Conservation (phyloP, 352 stramenopile species). For the Peronospora tabacina region DNA sequence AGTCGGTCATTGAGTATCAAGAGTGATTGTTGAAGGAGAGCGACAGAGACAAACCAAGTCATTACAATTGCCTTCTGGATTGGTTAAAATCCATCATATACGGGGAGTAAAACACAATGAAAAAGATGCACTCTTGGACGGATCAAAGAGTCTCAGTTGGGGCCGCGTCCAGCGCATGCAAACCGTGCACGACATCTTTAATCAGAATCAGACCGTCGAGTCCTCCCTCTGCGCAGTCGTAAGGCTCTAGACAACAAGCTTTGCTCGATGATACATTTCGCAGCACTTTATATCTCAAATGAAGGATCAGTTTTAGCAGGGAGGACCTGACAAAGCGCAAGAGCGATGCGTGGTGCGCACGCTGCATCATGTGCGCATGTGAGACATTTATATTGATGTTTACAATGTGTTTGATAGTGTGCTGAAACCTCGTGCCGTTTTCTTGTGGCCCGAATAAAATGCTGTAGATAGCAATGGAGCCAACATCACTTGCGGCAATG, state of each 20-base stretch:
- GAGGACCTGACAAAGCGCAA: slow-evolving; percentile 16
- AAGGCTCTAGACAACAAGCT: slow-evolving; percentile 65
- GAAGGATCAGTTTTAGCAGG: slow-evolving; percentile 39
- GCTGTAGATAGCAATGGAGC: not conserved
- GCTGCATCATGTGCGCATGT: slow-evolving; percentile 46
- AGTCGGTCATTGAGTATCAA: not conserved
- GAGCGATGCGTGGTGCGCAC: slow-evolving; percentile 43
- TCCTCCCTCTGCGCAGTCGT: slow-evolving; percentile 34
- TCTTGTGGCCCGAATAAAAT: slow-evolving; percentile 7
- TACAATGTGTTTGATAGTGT: slow-evolving; percentile 51
- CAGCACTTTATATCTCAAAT: slow-evolving; percentile 63
- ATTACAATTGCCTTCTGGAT: not conserved
- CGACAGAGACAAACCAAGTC: slow-evolving; percentile 1
- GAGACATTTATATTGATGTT: slow-evolving; percentile 48
- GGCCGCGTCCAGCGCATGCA: too few relatives aligned
- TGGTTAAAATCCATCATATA: not conserved
- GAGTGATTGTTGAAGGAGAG: slow-evolving; percentile 5
- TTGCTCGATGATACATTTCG: slow-evolving; percentile 64
- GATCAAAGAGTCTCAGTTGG: not conserved
- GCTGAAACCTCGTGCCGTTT: slow-evolving; percentile 27
- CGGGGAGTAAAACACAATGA: not conserved
- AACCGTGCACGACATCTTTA: slow-evolving; percentile 47
- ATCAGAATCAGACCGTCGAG: slow-evolving; percentile 19
- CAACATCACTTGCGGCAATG: not conserved
- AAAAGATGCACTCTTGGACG: too few relatives aligned